phyloP scores from a whole-genome alignment of 306 rosid genomes.

The Phaseolus lunatus region DNA sequence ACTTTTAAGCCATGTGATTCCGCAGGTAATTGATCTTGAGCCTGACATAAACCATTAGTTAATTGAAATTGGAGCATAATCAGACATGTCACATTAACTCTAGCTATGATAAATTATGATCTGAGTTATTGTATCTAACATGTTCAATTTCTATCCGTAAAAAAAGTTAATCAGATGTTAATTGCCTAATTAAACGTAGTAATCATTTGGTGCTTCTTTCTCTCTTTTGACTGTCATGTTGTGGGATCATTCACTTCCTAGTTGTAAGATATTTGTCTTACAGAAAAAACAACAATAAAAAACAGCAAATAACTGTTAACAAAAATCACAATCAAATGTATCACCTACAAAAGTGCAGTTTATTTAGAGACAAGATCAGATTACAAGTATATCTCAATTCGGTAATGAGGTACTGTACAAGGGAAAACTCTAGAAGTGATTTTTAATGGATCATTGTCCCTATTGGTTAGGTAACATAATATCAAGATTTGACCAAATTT shows the following conservation, averaged over 20 bases:
- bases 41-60: not conserved
- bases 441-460: not conserved
- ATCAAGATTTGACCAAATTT: constrained; percentile 45
- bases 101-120: too few relatives aligned
- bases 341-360: not conserved
- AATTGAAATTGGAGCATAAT: not conserved
- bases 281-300: not conserved
- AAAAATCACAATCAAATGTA: constrained; percentile 5
- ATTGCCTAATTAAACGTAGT: not conserved
- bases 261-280: not conserved
- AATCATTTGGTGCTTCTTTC: not conserved
- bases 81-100: not conserved
- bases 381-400: constrained; percentile 2
- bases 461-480: not conserved
- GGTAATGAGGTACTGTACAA: not conserved
- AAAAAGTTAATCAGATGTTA: not conserved
- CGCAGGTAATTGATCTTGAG: not conserved
- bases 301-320: not conserved
- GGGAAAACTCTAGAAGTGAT: not conserved
- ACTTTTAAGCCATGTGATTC: not conserved
- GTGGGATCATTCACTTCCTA: not conserved
- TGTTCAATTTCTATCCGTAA: too few relatives aligned
- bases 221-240: not conserved
- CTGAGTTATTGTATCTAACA: too few relatives aligned
- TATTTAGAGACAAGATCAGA: not conserved